Base-by-base conservation (phyloP, 2,329 filamentous ascomycete species). In the Microthyrium microscopicum region DNA sequence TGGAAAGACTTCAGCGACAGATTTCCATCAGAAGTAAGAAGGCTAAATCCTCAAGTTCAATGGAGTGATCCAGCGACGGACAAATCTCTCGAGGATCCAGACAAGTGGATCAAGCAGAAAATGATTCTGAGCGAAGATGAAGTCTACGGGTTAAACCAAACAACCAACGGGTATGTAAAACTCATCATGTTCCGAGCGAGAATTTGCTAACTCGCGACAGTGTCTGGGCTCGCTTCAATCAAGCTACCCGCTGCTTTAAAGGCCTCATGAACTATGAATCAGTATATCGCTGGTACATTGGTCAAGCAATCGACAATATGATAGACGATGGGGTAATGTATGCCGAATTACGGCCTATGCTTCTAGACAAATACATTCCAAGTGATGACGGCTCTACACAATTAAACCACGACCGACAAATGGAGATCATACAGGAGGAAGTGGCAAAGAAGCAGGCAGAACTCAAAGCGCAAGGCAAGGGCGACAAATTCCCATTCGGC, bases 211-310 rank as follows among this genome's bases (percentile, higher is more conserved):
- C n/a, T 2, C 4, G 8, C 38, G 7, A 4, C 26, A 64, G 64
- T 4, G 58, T 63, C 5, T 68, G 64, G 64, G 62, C 64, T 5
- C 58, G 57, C n/a, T 84, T 83, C 51, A 78, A 79, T 41, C 64
- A 66, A 31, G 64, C 73, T 4, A 81, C 76, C 3, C 64, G 73
- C 31, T 75, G 76, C 57, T 78, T 80, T 64, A 80, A 81, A 46
- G 76, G 76, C 0, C 57, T 81, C 0, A 66, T 79, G 44, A 76
- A 75, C 46, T 79, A 79, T 42, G 64, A 71, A 46, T 61, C 57
- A 3, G 71, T 73, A 3, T 79, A 73, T 45, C 56, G 58, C 29
- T 57, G 54, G 48, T 81, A 81, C 43, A 76, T 73, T 3, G 54
- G 58, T 7, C 48, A 56, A 3, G 70, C 69, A 15, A 66, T 79